A percentile compares a stretch with the other conserved stretches of the same genome.
Conservation (phyloP, 192 early-diverging fungal species). For the Entophlyctis helioformis region DNA sequence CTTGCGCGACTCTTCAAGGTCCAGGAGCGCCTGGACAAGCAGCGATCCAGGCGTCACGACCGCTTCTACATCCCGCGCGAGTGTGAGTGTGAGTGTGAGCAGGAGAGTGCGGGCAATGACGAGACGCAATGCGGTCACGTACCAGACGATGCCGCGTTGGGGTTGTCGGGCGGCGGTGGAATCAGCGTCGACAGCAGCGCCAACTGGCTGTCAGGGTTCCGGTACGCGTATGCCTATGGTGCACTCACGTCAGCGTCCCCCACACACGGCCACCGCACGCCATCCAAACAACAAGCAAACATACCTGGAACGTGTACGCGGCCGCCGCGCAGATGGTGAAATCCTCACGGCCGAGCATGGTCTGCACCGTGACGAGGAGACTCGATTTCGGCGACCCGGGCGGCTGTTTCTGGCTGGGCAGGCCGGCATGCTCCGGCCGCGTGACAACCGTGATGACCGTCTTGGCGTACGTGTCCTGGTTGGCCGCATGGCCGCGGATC, state of each 20-base stretch:
- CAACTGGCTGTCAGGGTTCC: slow-evolving; percentile 81
- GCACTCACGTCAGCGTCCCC: neutral
- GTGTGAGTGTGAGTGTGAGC: too few relatives aligned
- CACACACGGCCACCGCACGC: neutral
- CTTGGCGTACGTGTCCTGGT: slow-evolving; percentile 68
- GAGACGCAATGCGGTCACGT: too few relatives aligned
- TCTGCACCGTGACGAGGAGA: neutral
- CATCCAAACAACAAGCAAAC: neutral
- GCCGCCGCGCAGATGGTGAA: slow-evolving; percentile 72
- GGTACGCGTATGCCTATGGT: slow-evolving; percentile 52
- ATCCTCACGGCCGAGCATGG: slow-evolving; percentile 24
- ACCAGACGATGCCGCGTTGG: slow-evolving; percentile 39
- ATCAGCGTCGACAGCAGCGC: slow-evolving; percentile 76
- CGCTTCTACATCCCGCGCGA: slow-evolving; percentile 51
- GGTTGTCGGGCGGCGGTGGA: slow-evolving; percentile 62
- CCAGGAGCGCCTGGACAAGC: slow-evolving; percentile 65
- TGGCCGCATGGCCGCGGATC: slow-evolving; percentile 59
- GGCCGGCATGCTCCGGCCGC: too few relatives aligned
- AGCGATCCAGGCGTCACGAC: slow-evolving; percentile 80
- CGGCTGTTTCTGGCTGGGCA: slow-evolving; percentile 3
- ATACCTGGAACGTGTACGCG: slow-evolving; percentile 64
- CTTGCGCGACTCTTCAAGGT: slow-evolving; percentile 52
- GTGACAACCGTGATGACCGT: slow-evolving; percentile 40
- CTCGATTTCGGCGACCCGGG: neutral
- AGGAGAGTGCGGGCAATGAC: too few relatives aligned